Evolutionary conservation across 495 filamentous ascomycete species (phyloP).

Genomic region (Penicillium fimorum): DNA sequence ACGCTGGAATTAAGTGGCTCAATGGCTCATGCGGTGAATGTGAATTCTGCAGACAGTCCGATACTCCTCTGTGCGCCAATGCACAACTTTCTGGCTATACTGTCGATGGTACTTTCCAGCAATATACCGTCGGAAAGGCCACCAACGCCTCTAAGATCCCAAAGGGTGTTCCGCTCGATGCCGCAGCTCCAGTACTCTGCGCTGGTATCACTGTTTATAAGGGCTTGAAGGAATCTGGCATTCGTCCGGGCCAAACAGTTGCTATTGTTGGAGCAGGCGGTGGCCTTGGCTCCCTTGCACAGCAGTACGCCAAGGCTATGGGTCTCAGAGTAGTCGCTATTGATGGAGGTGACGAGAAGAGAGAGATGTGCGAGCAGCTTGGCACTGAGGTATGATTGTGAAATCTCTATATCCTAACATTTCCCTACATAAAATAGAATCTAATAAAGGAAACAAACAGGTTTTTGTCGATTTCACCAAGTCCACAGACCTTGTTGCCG

Average conservation of each 20-base stretch:
- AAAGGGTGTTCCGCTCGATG: constrained; percentile 68
- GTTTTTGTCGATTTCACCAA: constrained; percentile 76
- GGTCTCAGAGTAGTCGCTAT: constrained; percentile 73
- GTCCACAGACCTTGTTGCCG: constrained; percentile 71
- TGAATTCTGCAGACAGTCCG: constrained; percentile 66
- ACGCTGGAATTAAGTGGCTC: constrained; percentile 81
- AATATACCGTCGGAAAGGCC: constrained; percentile 83
- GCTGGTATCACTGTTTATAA: constrained; percentile 92
- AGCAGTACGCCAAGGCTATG: constrained; percentile 91
- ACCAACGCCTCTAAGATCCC: constrained; percentile 73
- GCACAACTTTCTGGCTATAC: constrained; percentile 69
- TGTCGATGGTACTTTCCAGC: constrained; percentile 84
- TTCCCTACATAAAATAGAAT: neutral
- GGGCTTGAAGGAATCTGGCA: constrained; percentile 80
- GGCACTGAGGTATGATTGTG: constrained; percentile 48
- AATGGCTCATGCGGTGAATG: constrained; percentile 73
- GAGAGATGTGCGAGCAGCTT: constrained; percentile 60
- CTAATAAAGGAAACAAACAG: constrained; percentile 13
- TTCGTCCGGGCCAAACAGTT: constrained; percentile 71
- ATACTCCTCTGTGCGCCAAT: constrained; percentile 67
- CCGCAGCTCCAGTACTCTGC: constrained; percentile 74
- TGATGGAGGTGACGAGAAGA: constrained; percentile 79
- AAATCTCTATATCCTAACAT: neutral
- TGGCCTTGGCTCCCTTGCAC: constrained; percentile 77
- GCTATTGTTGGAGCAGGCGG: constrained; percentile 90